A percentile compares a stretch with the other conserved stretches of the same genome.
Evolutionary conservation across 2,329 filamentous ascomycete species (phyloP).

Genomic region (Venturia aucupariae): DNA sequence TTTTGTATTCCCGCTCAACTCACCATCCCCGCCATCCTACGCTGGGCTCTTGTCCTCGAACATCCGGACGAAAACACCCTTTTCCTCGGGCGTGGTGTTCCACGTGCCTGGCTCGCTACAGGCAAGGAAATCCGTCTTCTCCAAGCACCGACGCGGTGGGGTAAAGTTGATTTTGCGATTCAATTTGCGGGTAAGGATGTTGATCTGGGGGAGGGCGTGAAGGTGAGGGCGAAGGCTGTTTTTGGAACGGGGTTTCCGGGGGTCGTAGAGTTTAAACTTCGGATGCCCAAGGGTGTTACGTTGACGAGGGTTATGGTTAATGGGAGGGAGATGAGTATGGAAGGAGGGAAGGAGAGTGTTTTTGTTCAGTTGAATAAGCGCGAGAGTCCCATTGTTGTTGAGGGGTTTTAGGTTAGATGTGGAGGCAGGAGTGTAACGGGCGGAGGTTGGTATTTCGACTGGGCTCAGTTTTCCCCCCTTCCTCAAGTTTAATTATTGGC

Average conservation of each 20-base stretch:
- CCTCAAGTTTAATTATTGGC: no score
- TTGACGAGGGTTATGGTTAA: background rate
- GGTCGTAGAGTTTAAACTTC: constrained; percentile 5
- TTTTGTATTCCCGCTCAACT: constrained; percentile 13
- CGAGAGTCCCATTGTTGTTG: constrained; percentile 4
- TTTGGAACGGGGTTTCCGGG: background rate
- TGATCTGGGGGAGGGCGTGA: background rate
- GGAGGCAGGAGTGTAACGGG: no score
- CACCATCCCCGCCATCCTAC: constrained; percentile 8
- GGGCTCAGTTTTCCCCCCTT: no score
- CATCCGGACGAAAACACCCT: constrained; percentile 8
- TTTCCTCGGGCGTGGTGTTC: constrained; percentile 7
- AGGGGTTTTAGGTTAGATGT: background rate
- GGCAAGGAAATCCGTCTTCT: constrained; percentile 3
- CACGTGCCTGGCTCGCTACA: constrained; percentile 6
- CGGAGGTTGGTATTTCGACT: no score
- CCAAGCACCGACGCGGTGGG: constrained; percentile 11
- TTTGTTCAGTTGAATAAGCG: background rate
- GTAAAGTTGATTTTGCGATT: constrained; percentile 9
- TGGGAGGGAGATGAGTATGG: background rate
- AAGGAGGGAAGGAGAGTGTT: background rate
- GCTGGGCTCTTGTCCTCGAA: constrained; percentile 11
- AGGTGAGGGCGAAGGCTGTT: background rate
- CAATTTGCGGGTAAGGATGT: background rate
- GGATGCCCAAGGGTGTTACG: background rate